Evolutionary conservation across 805 yeast species (phyloP).

Genomic region (Kodamaea restingae): DNA sequence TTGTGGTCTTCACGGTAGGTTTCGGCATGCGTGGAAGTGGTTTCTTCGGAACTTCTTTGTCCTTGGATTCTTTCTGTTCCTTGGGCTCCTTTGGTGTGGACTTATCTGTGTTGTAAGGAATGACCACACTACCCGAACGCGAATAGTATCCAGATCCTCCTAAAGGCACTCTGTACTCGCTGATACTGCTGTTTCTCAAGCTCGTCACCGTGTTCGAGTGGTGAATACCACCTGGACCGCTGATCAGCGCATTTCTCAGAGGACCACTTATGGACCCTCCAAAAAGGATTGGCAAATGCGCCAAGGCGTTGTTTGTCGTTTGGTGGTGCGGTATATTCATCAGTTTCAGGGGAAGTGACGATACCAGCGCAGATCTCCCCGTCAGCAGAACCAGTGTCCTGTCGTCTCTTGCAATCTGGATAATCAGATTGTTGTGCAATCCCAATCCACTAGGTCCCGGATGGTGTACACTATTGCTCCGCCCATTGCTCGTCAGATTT

Average conservation of each 20-base stretch:
- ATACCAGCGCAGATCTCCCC: constrained; percentile 32
- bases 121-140: constrained; percentile 36
- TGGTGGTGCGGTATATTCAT: constrained; percentile 48
- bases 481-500: constrained; percentile 19
- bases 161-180: constrained; percentile 14
- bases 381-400: constrained; percentile 30
- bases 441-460: constrained; percentile 12
- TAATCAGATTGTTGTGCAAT: constrained; percentile 36
- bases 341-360: constrained; percentile 41
- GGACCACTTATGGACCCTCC: constrained; percentile 44
- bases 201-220: constrained; percentile 34
- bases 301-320: constrained; percentile 33
- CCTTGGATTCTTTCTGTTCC: constrained; percentile 19
- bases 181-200: constrained; percentile 39
- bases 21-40: constrained; percentile 5
- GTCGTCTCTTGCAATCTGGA: constrained; percentile 40
- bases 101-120: constrained; percentile 29
- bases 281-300: constrained; percentile 41
- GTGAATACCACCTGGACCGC: constrained; percentile 34
- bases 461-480: constrained; percentile 5
- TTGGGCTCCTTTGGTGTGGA: background rate
- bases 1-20: background rate
- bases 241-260: constrained; percentile 33
- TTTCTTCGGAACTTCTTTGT: constrained; percentile 3
- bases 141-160: constrained; percentile 28